phyloP scores from a whole-genome alignment of 2,329 filamentous ascomycete species.

The Clarireedia homoeocarpa region DNA sequence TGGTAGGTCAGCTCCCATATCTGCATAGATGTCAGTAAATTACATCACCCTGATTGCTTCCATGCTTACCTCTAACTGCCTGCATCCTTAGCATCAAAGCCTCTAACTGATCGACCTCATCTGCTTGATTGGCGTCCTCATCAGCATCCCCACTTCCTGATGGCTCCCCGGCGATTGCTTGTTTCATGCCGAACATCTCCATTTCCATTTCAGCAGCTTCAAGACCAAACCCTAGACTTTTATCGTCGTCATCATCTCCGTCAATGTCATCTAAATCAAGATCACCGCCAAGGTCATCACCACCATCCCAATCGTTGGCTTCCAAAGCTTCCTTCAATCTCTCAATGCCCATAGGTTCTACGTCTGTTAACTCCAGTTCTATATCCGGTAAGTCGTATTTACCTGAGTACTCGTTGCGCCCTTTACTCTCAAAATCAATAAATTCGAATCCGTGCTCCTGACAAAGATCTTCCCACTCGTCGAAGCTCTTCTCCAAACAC shows the following conservation, averaged over 20 bases:
- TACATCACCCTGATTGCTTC: not conserved
- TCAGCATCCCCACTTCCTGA: conserved; percentile 22
- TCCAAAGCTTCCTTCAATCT: conserved; percentile 54
- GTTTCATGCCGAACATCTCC: conserved; percentile 33
- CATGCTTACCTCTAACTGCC: conserved; percentile 37
- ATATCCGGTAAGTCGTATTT: conserved; percentile 10
- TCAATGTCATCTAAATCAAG: conserved; percentile 33
- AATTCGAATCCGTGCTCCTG: conserved; percentile 53
- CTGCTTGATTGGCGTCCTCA: conserved; percentile 27
- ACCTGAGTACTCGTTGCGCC: conserved; percentile 54
- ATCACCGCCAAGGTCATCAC: conserved; percentile 30
- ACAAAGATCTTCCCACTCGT: conserved; percentile 55
- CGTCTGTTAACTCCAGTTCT: conserved; percentile 7
- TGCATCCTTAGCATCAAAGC: conserved; percentile 57
- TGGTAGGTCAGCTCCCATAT: conserved; percentile 50
- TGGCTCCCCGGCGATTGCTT: conserved; percentile 26
- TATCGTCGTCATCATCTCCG: conserved; percentile 22
- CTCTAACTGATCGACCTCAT: conserved; percentile 49
- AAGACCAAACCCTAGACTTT: conserved; percentile 24
- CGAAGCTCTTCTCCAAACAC: conserved; percentile 32
- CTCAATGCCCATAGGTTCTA: conserved; percentile 52
- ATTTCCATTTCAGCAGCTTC: conserved; percentile 31
- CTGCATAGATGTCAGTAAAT: conserved; percentile 30
- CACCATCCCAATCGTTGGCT: conserved; percentile 54
- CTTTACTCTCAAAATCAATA: conserved; percentile 43